Evolutionary conservation across 1,284 basidiomycete genomes (phyloP).

Genomic region (Tetrapyrgos nigripes): DNA sequence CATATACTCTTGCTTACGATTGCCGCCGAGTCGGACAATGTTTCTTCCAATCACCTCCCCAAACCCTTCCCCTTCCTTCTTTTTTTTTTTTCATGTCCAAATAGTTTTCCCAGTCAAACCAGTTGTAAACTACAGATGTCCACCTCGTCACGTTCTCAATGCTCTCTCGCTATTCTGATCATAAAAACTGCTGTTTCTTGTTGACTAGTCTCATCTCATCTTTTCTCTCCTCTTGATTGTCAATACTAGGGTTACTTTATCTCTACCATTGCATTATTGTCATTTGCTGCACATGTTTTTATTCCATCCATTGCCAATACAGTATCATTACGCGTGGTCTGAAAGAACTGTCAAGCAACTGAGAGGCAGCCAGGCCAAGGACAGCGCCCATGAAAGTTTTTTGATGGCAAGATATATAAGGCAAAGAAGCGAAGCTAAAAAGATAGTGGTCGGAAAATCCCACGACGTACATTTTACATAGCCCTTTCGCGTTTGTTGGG

Average conservation of each 20-base stretch:
- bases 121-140: neutral
- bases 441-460: neutral
- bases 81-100: neutral
- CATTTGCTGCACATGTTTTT: conserved; percentile 58
- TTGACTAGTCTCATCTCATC: conserved; percentile 35
- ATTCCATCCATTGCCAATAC: conserved; percentile 48
- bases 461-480: too few relatives aligned
- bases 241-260: conserved; percentile 50
- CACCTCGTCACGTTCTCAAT: conserved; percentile 6
- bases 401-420: neutral
- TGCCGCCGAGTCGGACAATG: conserved; percentile 20
- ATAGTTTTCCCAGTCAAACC: neutral
- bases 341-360: neutral
- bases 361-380: neutral
- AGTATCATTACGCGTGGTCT: conserved; percentile 3
- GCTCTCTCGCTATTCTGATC: conserved; percentile 2
- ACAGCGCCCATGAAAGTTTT: neutral
- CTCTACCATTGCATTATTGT: conserved; percentile 53
- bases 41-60: neutral
- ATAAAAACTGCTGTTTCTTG: conserved; percentile 18
- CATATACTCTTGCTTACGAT: neutral
- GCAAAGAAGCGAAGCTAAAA: neutral
- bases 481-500: too few relatives aligned
- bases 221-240: conserved; percentile 47
- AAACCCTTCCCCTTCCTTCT: neutral